phyloP scores from a whole-genome alignment of 1,284 basidiomycete species.

The Ganoderma lingzhi region DNA sequence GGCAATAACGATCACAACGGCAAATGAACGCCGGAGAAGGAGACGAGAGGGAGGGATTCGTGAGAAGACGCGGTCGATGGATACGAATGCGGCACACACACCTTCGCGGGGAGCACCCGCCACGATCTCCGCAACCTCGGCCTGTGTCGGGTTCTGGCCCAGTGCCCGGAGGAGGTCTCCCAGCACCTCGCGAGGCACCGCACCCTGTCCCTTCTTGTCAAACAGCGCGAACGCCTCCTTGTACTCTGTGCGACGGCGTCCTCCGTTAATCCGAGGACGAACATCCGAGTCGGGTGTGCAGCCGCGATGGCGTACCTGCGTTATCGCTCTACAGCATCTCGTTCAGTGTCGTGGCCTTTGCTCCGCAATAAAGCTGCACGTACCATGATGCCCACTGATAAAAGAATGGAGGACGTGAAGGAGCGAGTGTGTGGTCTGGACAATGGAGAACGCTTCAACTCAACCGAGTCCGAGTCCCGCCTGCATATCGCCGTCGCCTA shows the following conservation, averaged over 20 bases:
- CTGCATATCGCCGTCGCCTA: background rate
- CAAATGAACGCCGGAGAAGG: background rate
- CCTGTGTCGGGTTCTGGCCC: slow-evolving; percentile 98
- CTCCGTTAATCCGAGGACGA: background rate
- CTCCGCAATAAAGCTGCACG: background rate
- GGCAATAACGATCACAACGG: no score
- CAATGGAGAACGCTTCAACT: background rate
- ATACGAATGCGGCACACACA: slow-evolving; percentile 44
- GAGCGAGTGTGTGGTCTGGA: slow-evolving; percentile 1
- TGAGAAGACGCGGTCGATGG: slow-evolving; percentile 13
- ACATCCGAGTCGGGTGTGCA: background rate
- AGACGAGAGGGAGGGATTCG: background rate
- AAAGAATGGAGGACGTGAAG: slow-evolving; percentile 6
- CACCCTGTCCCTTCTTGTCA: slow-evolving; percentile 93
- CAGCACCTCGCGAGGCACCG: slow-evolving; percentile 87
- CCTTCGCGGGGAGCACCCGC: slow-evolving; percentile 79
- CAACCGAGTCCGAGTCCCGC: background rate
- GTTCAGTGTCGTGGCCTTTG: slow-evolving; percentile 1
- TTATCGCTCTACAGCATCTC: slow-evolving; percentile 60
- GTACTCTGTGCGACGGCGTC: slow-evolving; percentile 67
- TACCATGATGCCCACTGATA: slow-evolving; percentile 27
- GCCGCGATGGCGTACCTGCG: slow-evolving; percentile 52
- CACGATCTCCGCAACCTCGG: slow-evolving; percentile 90
- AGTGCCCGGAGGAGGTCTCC: slow-evolving; percentile 96
- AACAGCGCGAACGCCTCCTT: slow-evolving; percentile 98